These are phyloP conservation scores for Geotrichum cucujoidarum DNA, from an alignment of 1,139 yeast genomes.

Conservation along the genomic window DNA sequence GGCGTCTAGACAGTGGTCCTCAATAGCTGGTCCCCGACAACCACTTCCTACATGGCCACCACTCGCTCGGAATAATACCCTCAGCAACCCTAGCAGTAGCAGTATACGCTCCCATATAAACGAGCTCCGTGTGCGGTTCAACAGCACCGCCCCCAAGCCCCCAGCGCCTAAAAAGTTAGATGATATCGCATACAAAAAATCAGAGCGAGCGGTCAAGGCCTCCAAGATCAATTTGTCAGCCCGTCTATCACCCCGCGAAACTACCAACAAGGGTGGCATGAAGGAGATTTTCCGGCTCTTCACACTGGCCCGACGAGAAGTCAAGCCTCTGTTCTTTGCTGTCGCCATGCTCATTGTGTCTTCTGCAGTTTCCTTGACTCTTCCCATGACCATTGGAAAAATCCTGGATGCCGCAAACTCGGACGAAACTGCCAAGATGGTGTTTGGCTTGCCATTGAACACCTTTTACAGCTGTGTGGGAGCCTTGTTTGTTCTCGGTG, in stretches of 20 bases:
- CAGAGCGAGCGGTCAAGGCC: constrained; percentile 35
- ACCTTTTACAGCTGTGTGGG: constrained; percentile 48
- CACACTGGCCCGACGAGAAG: constrained; percentile 48
- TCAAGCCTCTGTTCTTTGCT: constrained; percentile 52
- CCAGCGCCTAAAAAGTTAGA: background rate
- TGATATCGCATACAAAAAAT: constrained; percentile 19
- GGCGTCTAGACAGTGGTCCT: background rate
- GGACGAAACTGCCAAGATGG: constrained; percentile 37
- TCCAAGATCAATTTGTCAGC: constrained; percentile 36
- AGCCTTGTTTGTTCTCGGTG: constrained; percentile 60
- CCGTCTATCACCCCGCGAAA: constrained; percentile 29
- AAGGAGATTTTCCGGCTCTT: constrained; percentile 49
- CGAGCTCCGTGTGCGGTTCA: constrained; percentile 2
- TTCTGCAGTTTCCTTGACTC: constrained; percentile 61
- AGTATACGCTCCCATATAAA: background rate
- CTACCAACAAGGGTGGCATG: constrained; percentile 33
- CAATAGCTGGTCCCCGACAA: background rate
- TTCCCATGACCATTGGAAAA: constrained; percentile 78
- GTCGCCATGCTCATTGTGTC: constrained; percentile 52
- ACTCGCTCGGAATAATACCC: background rate
- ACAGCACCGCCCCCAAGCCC: background rate
- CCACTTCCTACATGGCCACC: background rate
- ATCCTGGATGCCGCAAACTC: constrained; percentile 56
- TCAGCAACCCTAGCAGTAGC: too few species aligned
- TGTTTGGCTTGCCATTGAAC: constrained; percentile 47